Evolutionary conservation across 2,329 filamentous ascomycete genomes (phyloP).

Genomic region (Rhynchosporium graminicola): DNA sequence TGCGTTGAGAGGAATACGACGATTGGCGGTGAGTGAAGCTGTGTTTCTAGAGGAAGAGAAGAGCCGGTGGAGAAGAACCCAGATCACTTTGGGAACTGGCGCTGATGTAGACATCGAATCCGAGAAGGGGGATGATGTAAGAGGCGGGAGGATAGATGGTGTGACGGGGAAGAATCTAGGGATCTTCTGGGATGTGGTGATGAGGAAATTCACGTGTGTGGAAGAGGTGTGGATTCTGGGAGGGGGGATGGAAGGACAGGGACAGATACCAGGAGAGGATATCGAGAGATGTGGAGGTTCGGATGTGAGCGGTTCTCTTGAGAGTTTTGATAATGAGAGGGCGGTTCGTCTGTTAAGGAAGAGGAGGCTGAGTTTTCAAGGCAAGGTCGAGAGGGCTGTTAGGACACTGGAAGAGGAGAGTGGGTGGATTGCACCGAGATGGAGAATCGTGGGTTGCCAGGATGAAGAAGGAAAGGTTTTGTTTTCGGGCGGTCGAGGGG

Average conservation of each 20-base stretch:
- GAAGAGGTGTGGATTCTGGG: constrained; percentile 24
- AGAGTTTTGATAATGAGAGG: background rate
- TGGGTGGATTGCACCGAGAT: constrained; percentile 23
- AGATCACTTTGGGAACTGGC: background rate
- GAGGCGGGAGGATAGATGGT: constrained; percentile 3
- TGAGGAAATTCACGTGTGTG: constrained; percentile 19
- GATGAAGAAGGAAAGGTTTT: background rate
- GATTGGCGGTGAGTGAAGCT: constrained; percentile 24
- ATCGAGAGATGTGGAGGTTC: background rate
- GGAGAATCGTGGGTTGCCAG: constrained; percentile 17
- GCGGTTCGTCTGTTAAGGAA: background rate
- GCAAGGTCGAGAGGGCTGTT: constrained; percentile 20
- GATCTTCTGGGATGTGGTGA: constrained; percentile 29
- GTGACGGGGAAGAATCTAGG: constrained; percentile 15
- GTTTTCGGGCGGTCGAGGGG: background rate
- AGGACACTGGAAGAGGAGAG: constrained; percentile 15
- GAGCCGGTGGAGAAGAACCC: background rate
- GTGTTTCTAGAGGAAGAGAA: constrained; percentile 22
- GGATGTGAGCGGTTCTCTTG: background rate
- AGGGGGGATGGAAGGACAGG: constrained; percentile 6
- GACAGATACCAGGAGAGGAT: background rate
- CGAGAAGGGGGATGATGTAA: background rate
- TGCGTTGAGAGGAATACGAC: constrained; percentile 9
- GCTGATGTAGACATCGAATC: background rate
- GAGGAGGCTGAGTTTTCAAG: constrained; percentile 15